Base-by-base conservation (phyloP, 2,329 filamentous ascomycete genomes). In the Alternaria viburni region DNA sequence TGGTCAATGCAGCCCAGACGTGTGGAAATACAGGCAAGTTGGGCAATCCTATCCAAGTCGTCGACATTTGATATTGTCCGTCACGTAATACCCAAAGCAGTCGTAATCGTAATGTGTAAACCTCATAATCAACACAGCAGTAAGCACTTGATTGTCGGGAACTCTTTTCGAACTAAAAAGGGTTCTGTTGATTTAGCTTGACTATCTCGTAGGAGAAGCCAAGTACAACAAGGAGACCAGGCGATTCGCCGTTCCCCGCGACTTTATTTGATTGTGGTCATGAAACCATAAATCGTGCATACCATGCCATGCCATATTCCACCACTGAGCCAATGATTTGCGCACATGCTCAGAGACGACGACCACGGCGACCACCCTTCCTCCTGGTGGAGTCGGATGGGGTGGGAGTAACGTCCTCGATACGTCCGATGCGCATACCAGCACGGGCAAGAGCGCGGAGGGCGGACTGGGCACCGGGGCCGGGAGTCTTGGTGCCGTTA, bases 351-450 rank as follows among this genome's bases (percentile, higher is more conserved):
- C 88, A 99, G 86, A 99, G 92, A 97, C 96, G 95, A 88, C 96
- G 96, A 98, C 96, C 96, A 92, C 96, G 95, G 87, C 96, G 94
- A 97, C 96, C 96, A 88, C 96, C 96, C 93, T 99, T 99, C 88
- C 95, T 94, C 87, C 96, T 93, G 81, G 96, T 99, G 84, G 93
- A 97, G 87, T 99, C 96, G 85, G 96, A 99, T 79, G 96, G 96
- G 68, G 96, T 99, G 80, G 96, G 96, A 79, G 96, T 99, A 73
- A 99, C 96, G 84, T 99, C 96, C 91, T 99, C 96, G 81, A 99
- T 99, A 83, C 96, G 92, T 83, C 96, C 96, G 80, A 99, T 99
- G 89, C 95, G 96, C 96, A 99, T 99, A 84, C 96, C 96, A 79
- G 96, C 93, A 89, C 96, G 96, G 83, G 96, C 96, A 77, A 99